Evolutionary conservation across 495 filamentous ascomycete species (phyloP).

Genomic region (Astrothelium macrocarpum): DNA sequence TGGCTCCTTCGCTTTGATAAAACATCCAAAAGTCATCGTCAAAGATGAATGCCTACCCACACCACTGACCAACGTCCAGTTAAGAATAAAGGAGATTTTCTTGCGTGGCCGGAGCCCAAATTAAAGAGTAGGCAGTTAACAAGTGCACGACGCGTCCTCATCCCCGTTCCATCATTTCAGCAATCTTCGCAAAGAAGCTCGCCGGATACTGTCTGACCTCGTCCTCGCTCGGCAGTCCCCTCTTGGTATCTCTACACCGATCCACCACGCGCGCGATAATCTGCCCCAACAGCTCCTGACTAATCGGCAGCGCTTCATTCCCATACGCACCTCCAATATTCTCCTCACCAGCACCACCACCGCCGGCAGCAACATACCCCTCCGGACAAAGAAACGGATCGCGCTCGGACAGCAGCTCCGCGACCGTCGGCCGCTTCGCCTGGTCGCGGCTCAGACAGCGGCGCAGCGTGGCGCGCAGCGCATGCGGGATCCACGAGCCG

Average conservation of each 20-base stretch:
- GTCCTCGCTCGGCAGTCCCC: constrained; percentile 55
- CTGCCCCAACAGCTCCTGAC: constrained; percentile 62
- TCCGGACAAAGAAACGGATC: constrained; percentile 83
- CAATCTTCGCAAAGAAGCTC: constrained; percentile 55
- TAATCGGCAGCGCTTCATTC: constrained; percentile 50
- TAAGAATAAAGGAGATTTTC: neutral
- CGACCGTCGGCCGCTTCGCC: constrained; percentile 63
- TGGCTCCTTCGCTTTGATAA: neutral
- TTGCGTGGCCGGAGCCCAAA: neutral
- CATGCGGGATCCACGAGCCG: constrained; percentile 56
- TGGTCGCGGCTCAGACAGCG: constrained; percentile 74
- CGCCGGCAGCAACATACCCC: constrained; percentile 41
- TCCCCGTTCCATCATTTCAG: constrained; percentile 45
- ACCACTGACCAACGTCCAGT: neutral
- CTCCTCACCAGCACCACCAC: constrained; percentile 22
- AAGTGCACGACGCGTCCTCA: neutral
- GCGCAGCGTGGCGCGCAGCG: constrained; percentile 62
- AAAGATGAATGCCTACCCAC: neutral
- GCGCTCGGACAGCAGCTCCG: constrained; percentile 56
- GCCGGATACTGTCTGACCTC: constrained; percentile 64
- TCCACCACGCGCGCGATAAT: constrained; percentile 70
- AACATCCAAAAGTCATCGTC: neutral
- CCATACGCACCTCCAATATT: neutral
- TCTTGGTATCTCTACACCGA: constrained; percentile 51
- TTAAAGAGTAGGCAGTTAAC: neutral